Conservation (phyloP, 2,329 filamentous ascomycete species). For the Aspergillus ochraceoroseus region DNA sequence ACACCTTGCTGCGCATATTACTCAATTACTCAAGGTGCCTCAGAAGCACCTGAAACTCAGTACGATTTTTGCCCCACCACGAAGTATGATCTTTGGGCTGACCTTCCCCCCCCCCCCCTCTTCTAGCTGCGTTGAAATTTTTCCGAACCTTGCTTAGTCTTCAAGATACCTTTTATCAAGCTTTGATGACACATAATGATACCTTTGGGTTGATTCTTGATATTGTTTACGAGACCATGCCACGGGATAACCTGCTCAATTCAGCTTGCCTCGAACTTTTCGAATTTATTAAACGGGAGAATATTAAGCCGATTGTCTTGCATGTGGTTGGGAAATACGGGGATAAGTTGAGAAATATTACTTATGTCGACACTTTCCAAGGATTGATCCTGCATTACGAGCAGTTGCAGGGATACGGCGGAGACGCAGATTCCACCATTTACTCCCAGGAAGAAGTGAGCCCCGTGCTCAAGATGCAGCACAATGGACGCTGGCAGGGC, state of each 20-base stretch:
- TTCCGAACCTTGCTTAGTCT: constrained; percentile 80
- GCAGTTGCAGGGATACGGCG: constrained; percentile 64
- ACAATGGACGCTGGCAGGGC: constrained; percentile 61
- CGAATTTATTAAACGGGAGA: constrained; percentile 78
- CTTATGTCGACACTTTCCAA: constrained; percentile 79
- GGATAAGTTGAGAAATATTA: constrained; percentile 68
- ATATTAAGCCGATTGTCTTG: constrained; percentile 72
- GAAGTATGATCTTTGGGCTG: too few species aligned
- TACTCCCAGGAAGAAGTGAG: constrained; percentile 67
- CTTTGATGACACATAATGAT: constrained; percentile 73
- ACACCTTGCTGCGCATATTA: constrained; percentile 70
- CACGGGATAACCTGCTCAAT: constrained; percentile 86
- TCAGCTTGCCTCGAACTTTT: constrained; percentile 94
- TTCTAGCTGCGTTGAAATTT: constrained; percentile 78
- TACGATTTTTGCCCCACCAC: too few species aligned
- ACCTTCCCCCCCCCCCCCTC: constrained; percentile 6
- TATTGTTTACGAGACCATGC: constrained; percentile 78
- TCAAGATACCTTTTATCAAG: constrained; percentile 87
- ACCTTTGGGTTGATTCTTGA: constrained; percentile 80
- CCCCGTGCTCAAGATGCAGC: constrained; percentile 40
- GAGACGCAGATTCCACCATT: constrained; percentile 59
- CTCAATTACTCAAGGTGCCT: constrained; percentile 72
- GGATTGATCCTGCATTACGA: constrained; percentile 73
- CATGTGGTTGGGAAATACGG: constrained; percentile 82
- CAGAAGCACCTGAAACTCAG: constrained; percentile 92